These are phyloP conservation scores for Aureobasidium sp. DNA, from an alignment of 2,329 filamentous ascomycete species.

Conservation along the genomic window DNA sequence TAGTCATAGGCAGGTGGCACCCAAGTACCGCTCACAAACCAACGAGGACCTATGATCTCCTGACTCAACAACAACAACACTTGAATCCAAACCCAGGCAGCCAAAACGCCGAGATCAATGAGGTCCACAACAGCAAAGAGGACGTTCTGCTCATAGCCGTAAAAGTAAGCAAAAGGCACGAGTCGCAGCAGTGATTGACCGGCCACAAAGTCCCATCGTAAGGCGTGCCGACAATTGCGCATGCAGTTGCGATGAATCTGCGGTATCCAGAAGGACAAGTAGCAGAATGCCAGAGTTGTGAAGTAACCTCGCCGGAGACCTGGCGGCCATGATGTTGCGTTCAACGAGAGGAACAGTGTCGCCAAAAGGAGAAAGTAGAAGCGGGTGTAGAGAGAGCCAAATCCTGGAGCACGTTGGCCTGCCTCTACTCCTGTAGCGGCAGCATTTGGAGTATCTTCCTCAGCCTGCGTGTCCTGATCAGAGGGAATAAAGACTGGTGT, in stretches of 20 bases:
- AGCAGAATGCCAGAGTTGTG: slow-evolving; percentile 59
- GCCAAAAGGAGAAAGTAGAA: slow-evolving; percentile 53
- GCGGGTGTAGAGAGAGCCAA: slow-evolving; percentile 51
- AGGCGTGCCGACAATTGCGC: slow-evolving; percentile 82
- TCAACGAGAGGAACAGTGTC: slow-evolving; percentile 50
- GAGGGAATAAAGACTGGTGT: slow-evolving; percentile 51
- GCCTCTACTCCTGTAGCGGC: slow-evolving; percentile 23
- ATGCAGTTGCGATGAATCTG: slow-evolving; percentile 86
- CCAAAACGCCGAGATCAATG: slow-evolving; percentile 54
- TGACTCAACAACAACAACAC: slow-evolving; percentile 70
- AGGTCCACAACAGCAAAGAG: slow-evolving; percentile 66
- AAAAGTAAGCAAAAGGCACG: slow-evolving; percentile 79
- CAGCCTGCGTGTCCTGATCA: slow-evolving; percentile 44
- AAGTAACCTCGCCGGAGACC: slow-evolving; percentile 46
- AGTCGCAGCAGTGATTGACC: slow-evolving; percentile 75
- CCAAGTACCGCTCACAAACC: slow-evolving; percentile 63
- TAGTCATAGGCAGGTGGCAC: slow-evolving; percentile 79
- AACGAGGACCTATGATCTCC: slow-evolving; percentile 79
- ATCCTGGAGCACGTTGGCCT: slow-evolving; percentile 27
- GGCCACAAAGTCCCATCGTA: slow-evolving; percentile 85
- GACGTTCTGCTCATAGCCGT: slow-evolving; percentile 68
- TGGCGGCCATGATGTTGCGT: slow-evolving; percentile 49
- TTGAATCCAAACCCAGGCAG: slow-evolving; percentile 81
- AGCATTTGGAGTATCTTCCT: slow-evolving; percentile 27
- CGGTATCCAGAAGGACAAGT: slow-evolving; percentile 85